A percentile compares a stretch with the other conserved stretches of the same genome.
phyloP scores from a whole-genome alignment of 2,329 filamentous ascomycete species.

The Aspergillus sergii region DNA sequence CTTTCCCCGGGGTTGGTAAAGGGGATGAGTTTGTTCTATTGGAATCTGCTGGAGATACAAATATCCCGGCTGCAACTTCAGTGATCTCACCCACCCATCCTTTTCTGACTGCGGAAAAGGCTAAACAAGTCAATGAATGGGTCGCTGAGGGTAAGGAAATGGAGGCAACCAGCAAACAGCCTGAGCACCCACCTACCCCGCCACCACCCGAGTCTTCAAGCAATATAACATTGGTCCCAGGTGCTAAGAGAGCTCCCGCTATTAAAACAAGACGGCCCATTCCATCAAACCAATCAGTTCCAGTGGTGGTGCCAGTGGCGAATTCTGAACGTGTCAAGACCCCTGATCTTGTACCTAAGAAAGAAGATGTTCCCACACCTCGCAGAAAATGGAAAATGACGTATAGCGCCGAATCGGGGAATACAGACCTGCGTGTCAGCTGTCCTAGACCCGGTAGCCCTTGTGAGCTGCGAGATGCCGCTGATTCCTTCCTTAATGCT shows the following conservation, averaged over 20 bases:
- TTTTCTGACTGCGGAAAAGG: conserved; percentile 31
- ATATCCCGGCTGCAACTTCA: conserved; percentile 3
- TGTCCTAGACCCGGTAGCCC: not conserved
- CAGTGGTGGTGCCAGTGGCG: not conserved
- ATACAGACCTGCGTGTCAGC: not conserved
- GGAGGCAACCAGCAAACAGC: conserved; percentile 9
- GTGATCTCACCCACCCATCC: conserved; percentile 20
- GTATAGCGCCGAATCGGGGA: conserved; percentile 8
- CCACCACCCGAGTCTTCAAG: not conserved
- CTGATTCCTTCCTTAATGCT: not conserved
- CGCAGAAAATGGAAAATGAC: conserved; percentile 24
- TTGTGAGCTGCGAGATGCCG: not conserved
- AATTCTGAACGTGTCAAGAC: not conserved
- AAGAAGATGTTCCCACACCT: conserved; percentile 6
- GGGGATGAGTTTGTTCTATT: conserved; percentile 23
- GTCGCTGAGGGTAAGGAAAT: conserved; percentile 27
- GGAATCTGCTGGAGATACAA: conserved; percentile 11
- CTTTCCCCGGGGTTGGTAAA: conserved; percentile 35
- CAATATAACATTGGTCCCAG: not conserved
- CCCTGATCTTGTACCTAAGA: conserved; percentile 5
- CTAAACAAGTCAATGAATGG: conserved; percentile 33
- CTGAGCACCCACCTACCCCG: not conserved
- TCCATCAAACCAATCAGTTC: not conserved
- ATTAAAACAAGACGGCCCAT: conserved; percentile 24
- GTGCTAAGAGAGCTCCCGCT: conserved; percentile 17